Percentiles rank a stretch among this genome's conserved stretches.
phyloP scores from a whole-genome alignment of 148 eudicot genomes.

The Rhododendron mucronatum region DNA sequence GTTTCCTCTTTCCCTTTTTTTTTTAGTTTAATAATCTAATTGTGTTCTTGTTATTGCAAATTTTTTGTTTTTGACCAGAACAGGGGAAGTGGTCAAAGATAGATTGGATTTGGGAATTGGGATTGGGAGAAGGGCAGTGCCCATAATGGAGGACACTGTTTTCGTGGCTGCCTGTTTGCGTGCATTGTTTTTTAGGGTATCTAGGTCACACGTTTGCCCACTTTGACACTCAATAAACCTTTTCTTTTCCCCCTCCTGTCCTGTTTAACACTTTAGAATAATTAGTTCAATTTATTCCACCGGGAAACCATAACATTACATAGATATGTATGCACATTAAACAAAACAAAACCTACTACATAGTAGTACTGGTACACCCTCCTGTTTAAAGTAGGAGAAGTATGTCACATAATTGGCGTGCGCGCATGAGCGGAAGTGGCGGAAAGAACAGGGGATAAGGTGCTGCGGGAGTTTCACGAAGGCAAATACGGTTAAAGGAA shows the following conservation, averaged over 20 bases:
- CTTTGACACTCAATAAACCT: neutral
- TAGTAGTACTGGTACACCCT: too few relatives aligned
- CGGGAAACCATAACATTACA: neutral
- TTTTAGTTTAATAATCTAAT: neutral
- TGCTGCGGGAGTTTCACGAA: too few relatives aligned
- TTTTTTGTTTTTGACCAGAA: neutral
- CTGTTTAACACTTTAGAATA: neutral
- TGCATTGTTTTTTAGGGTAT: constrained; percentile 11
- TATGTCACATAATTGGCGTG: too few relatives aligned
- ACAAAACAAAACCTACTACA: neutral
- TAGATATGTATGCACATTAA: neutral
- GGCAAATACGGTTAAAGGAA: too few relatives aligned
- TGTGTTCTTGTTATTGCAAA: neutral
- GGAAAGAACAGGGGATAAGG: too few relatives aligned
- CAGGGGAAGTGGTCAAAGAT: neutral
- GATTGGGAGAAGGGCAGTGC: neutral
- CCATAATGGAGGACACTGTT: neutral
- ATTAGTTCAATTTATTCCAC: neutral
- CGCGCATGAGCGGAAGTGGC: too few relatives aligned
- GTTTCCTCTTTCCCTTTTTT: neutral
- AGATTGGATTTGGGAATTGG: neutral
- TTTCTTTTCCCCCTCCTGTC: neutral
- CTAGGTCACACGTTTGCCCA: constrained; percentile 27
- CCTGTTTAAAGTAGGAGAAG: too few relatives aligned
- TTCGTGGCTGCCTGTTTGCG: constrained; percentile 12